phyloP scores from a whole-genome alignment of 2,329 filamentous ascomycete genomes.

The Pleomassaria siparia region DNA sequence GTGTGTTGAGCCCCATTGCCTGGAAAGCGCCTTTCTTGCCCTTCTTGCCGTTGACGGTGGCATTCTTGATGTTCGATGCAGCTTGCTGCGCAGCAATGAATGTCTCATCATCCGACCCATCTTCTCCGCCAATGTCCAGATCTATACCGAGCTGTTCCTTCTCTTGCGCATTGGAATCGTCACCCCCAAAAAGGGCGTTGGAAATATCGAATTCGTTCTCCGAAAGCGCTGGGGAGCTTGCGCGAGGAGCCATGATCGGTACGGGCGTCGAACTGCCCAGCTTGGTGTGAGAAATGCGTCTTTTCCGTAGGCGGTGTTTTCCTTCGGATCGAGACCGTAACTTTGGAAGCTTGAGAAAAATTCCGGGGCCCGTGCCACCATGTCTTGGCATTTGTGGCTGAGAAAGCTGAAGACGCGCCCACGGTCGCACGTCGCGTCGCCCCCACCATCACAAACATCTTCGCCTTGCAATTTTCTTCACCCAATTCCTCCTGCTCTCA shows the following conservation, averaged over 20 bases:
- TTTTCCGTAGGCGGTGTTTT: background rate
- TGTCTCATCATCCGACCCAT: conserved; percentile 69
- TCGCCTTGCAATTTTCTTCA: background rate
- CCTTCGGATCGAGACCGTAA: background rate
- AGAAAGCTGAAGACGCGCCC: conserved; percentile 19
- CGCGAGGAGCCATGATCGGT: conserved; percentile 68
- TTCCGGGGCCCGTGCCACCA: conserved; percentile 24
- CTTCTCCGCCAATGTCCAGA: conserved; percentile 54
- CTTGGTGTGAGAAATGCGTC: background rate
- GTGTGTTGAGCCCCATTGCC: conserved; percentile 83
- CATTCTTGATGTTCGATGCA: conserved; percentile 81
- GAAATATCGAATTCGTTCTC: conserved; percentile 93
- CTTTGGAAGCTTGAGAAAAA: conserved; percentile 8
- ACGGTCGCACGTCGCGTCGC: conserved; percentile 35
- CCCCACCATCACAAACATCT: conserved; percentile 18
- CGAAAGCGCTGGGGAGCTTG: conserved; percentile 77
- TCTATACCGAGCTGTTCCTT: conserved; percentile 39
- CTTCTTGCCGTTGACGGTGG: conserved; percentile 78
- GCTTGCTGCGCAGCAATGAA: conserved; percentile 90
- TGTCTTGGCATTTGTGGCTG: conserved; percentile 31
- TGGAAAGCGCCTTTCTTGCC: conserved; percentile 98
- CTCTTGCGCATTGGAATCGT: conserved; percentile 45
- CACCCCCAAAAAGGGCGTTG: conserved; percentile 69
- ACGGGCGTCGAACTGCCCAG: background rate
- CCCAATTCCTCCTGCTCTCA: background rate